These are phyloP conservation scores for Agaricus subrufescens DNA, from an alignment of 768 basidiomycete genomes.

Conservation along the genomic window DNA sequence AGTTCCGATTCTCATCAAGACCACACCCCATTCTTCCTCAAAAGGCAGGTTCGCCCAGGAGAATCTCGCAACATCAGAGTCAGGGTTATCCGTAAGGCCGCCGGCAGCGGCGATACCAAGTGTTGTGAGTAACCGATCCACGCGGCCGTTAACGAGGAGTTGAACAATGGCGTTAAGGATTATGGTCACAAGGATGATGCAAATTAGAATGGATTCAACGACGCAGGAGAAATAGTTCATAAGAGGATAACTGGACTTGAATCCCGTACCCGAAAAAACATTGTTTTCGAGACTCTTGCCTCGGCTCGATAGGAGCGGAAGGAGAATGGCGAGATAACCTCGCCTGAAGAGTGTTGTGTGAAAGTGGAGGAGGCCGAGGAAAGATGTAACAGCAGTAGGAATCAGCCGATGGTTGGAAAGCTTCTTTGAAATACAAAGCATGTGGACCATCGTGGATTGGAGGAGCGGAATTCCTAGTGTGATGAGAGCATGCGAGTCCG, in stretches of 20 bases:
- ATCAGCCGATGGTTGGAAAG: slow-evolving; percentile 66
- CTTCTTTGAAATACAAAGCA: slow-evolving; percentile 56
- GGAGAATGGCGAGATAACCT: slow-evolving; percentile 32
- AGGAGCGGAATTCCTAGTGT: slow-evolving; percentile 70
- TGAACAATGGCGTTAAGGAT: slow-evolving; percentile 62
- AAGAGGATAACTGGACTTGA: slow-evolving; percentile 49
- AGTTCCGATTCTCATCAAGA: slow-evolving; percentile 66
- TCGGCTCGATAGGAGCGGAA: slow-evolving; percentile 13
- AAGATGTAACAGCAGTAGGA: slow-evolving; percentile 59
- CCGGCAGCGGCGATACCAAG: slow-evolving; percentile 26
- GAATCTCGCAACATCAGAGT: slow-evolving; percentile 16
- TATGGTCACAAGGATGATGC: slow-evolving; percentile 54
- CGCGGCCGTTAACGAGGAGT: slow-evolving; percentile 53
- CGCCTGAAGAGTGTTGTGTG: slow-evolving; percentile 37
- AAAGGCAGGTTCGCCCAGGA: slow-evolving; percentile 34
- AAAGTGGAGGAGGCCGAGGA: slow-evolving; percentile 62
- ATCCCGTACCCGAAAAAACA: slow-evolving; percentile 11
- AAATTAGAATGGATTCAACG: slow-evolving; percentile 61
- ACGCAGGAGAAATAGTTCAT: slow-evolving; percentile 72
- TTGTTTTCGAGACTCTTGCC: slow-evolving; percentile 11
- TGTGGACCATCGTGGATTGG: slow-evolving; percentile 64
- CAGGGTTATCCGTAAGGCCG: neutral
- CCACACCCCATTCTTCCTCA: slow-evolving; percentile 73
- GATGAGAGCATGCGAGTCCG: slow-evolving; percentile 69
- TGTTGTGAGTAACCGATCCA: slow-evolving; percentile 60